Evolutionary conservation across 2,329 filamentous ascomycete species (phyloP).

Genomic region (Talaromyces sp.): DNA sequence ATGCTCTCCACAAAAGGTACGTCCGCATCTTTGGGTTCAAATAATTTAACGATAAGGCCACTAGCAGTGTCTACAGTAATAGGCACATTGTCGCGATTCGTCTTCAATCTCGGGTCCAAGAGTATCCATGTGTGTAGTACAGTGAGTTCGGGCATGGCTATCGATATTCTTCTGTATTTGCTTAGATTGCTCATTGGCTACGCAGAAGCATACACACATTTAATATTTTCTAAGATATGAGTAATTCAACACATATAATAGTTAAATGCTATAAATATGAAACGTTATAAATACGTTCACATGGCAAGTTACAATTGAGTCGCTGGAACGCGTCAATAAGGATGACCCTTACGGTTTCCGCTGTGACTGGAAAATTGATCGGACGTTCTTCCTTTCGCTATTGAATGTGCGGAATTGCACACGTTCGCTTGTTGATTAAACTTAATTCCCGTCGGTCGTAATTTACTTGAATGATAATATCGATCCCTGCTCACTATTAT

Average conservation of each 20-base stretch:
- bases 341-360: not conserved
- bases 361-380: not conserved
- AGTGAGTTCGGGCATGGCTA: not conserved
- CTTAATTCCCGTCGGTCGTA: too few species aligned
- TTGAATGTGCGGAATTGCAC: too few species aligned
- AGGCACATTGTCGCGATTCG: too few species aligned
- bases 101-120: conserved; percentile 47
- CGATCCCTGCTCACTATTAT: too few species aligned
- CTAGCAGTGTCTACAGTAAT: too few species aligned
- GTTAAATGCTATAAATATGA: not conserved
- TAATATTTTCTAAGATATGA: too few species aligned
- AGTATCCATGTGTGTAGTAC: conserved; percentile 47
- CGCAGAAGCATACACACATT: not conserved
- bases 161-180: not conserved
- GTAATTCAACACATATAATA: not conserved
- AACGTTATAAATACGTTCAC: not conserved
- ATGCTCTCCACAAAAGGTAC: too few species aligned
- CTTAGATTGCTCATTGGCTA: not conserved
- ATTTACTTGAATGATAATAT: too few species aligned
- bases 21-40: too few species aligned
- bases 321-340: not conserved
- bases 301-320: not conserved
- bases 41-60: too few species aligned
- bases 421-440: too few species aligned
- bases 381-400: too few species aligned